These are phyloP conservation scores for Apium graveolens DNA, from an alignment of 129 eudicot species.

Conservation along the genomic window DNA sequence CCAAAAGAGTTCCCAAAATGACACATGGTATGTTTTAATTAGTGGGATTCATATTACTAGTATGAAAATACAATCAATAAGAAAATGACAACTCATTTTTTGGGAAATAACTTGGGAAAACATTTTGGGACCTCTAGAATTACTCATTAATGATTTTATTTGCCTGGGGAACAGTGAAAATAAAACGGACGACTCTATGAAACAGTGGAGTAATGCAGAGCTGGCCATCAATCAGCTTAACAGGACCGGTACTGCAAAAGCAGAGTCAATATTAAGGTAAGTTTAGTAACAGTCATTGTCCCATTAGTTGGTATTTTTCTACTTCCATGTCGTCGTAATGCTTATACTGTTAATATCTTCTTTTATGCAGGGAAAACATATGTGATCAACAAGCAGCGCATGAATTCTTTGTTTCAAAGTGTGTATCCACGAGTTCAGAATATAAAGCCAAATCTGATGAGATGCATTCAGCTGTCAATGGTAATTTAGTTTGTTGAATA, in stretches of 20 bases:
- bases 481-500: slow-evolving; percentile 27
- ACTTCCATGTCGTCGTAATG: not conserved
- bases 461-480: slow-evolving; percentile 35
- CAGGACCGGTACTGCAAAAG: slow-evolving; percentile 28
- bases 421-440: slow-evolving; percentile 29
- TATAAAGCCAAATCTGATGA: slow-evolving; percentile 30
- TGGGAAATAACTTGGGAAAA: no score
- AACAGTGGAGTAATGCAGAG: slow-evolving; percentile 48
- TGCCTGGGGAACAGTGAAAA: slow-evolving; percentile 47
- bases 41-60: no score
- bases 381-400: slow-evolving; percentile 27
- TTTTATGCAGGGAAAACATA: slow-evolving; percentile 36
- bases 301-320: not conserved
- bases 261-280: slow-evolving; percentile 44
- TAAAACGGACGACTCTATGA: slow-evolving; percentile 30
- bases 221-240: slow-evolving; percentile 29
- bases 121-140: no score
- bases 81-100: no score
- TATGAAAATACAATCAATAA: no score
- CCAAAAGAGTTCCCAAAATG: no score
- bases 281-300: not conserved
- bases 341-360: not conserved
- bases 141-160: not conserved
- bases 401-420: slow-evolving; percentile 33
- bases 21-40: no score